Percentiles rank a stretch among this genome's conserved stretches.
phyloP scores from a whole-genome alignment of 2,329 filamentous ascomycete species.

The Bipolaris victoriae region DNA sequence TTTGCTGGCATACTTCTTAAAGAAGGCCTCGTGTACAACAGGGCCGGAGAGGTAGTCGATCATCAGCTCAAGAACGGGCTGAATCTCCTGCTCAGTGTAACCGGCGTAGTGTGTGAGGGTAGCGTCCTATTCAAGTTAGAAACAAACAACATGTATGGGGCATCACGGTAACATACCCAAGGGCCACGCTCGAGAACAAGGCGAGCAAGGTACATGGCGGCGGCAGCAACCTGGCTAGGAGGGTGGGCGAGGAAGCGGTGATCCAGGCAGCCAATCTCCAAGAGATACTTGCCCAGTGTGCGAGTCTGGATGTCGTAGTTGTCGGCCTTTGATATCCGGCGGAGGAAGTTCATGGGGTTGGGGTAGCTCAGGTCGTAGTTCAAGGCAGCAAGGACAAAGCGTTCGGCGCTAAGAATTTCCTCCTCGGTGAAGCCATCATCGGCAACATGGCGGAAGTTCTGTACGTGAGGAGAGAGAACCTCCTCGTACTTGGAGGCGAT shows the following conservation, averaged over 20 bases:
- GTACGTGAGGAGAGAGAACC: constrained; percentile 93
- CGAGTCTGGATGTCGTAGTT: constrained; percentile 98
- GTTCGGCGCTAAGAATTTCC: constrained; percentile 96
- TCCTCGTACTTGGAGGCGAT: constrained; percentile 99
- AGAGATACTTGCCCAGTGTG: constrained; percentile 95
- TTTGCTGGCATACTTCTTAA: constrained; percentile 99
- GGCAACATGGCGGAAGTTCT: constrained; percentile 95
- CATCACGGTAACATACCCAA: constrained; percentile 69
- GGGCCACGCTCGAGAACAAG: constrained; percentile 87
- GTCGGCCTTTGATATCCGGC: constrained; percentile 98
- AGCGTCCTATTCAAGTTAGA: constrained; percentile 65
- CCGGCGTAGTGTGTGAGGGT: constrained; percentile 90
- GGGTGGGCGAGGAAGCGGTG: constrained; percentile 90
- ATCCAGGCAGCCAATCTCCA: constrained; percentile 95
- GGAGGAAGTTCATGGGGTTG: constrained; percentile 99
- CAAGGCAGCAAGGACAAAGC: constrained; percentile 86
- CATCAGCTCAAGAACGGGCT: constrained; percentile 92
- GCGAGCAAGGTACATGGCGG: constrained; percentile 92
- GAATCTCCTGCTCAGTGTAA: constrained; percentile 90
- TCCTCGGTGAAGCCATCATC: constrained; percentile 95
- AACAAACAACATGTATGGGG: not conserved
- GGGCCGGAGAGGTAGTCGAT: constrained; percentile 93
- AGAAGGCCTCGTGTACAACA: constrained; percentile 94
- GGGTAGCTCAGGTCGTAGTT: constrained; percentile 98
- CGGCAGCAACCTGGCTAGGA: constrained; percentile 88